Percentiles rank a stretch among this genome's conserved stretches.
Conservation (phyloP, 176 grass and related monocot genomes). For the Poa pratensis region DNA sequence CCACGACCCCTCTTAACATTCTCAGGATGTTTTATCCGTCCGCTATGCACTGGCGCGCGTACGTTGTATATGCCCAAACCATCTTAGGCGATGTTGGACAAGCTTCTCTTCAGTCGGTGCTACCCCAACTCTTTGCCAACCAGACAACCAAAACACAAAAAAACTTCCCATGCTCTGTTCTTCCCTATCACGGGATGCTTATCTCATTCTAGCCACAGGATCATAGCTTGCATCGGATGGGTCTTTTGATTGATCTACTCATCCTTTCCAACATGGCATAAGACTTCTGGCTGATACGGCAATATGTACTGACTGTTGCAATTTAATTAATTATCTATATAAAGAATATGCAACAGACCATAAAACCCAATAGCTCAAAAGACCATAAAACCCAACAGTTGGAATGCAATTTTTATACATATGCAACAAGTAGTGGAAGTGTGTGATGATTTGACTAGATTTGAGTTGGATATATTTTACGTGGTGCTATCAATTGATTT, state of each 20-base stretch:
- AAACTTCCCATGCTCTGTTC: not conserved
- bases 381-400: not conserved
- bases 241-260: not conserved
- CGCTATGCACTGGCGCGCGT: too few species aligned
- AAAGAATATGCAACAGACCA: not conserved
- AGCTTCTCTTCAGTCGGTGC: too few species aligned
- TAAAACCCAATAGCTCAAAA: not conserved
- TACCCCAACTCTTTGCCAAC: too few species aligned
- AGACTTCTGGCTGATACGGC: not conserved
- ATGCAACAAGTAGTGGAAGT: not conserved
- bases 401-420: not conserved
- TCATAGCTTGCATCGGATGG: not conserved
- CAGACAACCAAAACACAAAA: not conserved
- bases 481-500: constrained; percentile 12
- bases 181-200: not conserved
- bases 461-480: constrained; percentile 24
- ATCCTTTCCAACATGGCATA: not conserved
- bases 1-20: too few species aligned
- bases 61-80: too few species aligned
- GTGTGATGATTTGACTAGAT: constrained; percentile 7
- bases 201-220: not conserved
- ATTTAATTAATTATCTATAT: constrained; percentile 4
- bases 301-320: not conserved
- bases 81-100: too few species aligned
- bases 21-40: too few species aligned